Percentiles rank a stretch among this genome's conserved stretches.
These are phyloP conservation scores for Triticum urartu DNA, from an alignment of 176 grass and related monocot species.

Conservation along the genomic window DNA sequence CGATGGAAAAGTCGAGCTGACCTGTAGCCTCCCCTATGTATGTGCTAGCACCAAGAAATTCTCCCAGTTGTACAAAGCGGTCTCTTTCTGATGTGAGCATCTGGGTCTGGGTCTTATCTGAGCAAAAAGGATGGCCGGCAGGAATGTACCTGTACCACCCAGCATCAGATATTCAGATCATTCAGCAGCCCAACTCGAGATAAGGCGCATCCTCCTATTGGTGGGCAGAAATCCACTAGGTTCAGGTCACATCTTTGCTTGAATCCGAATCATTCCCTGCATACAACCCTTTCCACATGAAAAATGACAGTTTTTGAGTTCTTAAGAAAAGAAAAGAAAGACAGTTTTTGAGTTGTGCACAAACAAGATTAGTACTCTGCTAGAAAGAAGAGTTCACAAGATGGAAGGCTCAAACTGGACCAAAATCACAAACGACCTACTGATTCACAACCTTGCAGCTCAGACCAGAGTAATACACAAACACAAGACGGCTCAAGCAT, in stretches of 20 bases:
- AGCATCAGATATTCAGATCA: conserved; percentile 16
- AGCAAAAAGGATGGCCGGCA: conserved; percentile 26
- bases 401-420: not conserved
- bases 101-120: conserved; percentile 21
- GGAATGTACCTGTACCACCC: not conserved
- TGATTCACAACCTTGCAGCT: conserved; percentile 24
- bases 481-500: conserved; percentile 11
- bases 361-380: too few relatives aligned
- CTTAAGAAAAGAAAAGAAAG: too few relatives aligned
- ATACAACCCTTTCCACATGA: not conserved
- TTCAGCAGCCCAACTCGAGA: conserved; percentile 9
- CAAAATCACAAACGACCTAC: not conserved
- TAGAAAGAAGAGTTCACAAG: not conserved
- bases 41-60: not conserved
- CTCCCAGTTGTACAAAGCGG: not conserved
- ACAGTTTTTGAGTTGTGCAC: too few relatives aligned
- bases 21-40: not conserved
- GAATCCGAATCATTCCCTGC: not conserved
- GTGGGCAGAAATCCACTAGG: not conserved
- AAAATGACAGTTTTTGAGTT: not conserved
- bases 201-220: conserved; percentile 17
- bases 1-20: not conserved
- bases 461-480: not conserved
- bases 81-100: conserved; percentile 16
- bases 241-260: conserved; percentile 18